These are phyloP conservation scores for Leptographium wingfieldii DNA, from an alignment of 2,329 filamentous ascomycete genomes.

Conservation along the genomic window DNA sequence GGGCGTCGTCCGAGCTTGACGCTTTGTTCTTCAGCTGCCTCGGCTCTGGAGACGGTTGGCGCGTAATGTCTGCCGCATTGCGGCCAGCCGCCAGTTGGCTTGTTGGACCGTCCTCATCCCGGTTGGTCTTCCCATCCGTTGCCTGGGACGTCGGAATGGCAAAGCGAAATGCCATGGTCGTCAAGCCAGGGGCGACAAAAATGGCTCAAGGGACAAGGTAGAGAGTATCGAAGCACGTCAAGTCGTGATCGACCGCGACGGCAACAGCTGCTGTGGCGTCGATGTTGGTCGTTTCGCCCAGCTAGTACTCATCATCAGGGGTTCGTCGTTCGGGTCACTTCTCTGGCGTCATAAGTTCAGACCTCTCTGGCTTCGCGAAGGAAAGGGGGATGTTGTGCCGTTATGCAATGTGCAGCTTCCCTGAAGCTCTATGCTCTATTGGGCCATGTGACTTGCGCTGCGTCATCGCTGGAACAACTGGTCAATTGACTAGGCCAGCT, in stretches of 20 bases:
- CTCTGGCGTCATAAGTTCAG: not conserved
- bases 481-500: no score
- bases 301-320: not conserved
- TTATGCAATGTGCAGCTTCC: not conserved
- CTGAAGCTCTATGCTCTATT: not conserved
- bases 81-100: slow-evolving; percentile 17
- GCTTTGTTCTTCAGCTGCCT: not conserved
- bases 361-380: not conserved
- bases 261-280: not conserved
- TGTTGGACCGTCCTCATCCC: slow-evolving; percentile 26
- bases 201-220: not conserved
- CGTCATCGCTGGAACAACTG: not conserved
- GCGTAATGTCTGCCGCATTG: not conserved
- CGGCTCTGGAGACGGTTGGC: not conserved
- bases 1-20: not conserved
- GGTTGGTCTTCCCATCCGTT: slow-evolving; percentile 15
- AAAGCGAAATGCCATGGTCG: slow-evolving; percentile 19
- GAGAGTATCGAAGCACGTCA: not conserved
- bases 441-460: not conserved
- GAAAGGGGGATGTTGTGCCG: not conserved
- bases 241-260: not conserved
- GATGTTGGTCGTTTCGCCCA: not conserved
- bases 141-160: not conserved
- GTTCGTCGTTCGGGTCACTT: not conserved
- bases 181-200: not conserved